A percentile compares a stretch with the other conserved stretches of the same genome.
Evolutionary conservation across 805 yeast species (phyloP).

Genomic region (Saccharomyces mikatae): DNA sequence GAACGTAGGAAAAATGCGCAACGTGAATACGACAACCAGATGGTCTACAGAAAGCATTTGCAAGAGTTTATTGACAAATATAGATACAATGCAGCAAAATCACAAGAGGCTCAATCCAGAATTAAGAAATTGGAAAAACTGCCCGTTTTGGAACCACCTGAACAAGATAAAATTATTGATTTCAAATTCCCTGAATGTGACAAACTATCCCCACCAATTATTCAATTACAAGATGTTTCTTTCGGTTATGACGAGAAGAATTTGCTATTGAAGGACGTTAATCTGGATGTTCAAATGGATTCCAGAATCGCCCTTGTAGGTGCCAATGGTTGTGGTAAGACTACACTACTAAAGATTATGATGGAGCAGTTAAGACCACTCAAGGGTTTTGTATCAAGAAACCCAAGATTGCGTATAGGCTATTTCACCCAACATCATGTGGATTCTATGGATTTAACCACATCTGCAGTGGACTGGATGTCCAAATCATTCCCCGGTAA

Average conservation of each 20-base stretch:
- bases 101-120: conserved; percentile 96
- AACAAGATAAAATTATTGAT: conserved; percentile 74
- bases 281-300: conserved; percentile 84
- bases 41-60: conserved; percentile 89
- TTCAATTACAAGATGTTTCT: conserved; percentile 77
- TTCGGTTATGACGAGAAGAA: conserved; percentile 72
- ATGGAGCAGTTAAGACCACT: conserved; percentile 71
- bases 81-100: conserved; percentile 95
- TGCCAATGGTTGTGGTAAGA: conserved; percentile 99
- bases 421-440: conserved; percentile 98
- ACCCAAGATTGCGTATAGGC: conserved; percentile 84
- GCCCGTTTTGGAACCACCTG: conserved; percentile 89
- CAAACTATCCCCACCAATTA: conserved; percentile 82
- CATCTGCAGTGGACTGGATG: conserved; percentile 93
- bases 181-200: conserved; percentile 96
- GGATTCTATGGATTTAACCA: conserved; percentile 84
- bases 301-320: conserved; percentile 96
- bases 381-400: conserved; percentile 69
- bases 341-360: conserved; percentile 80
- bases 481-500: conserved; percentile 83
- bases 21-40: conserved; percentile 94
- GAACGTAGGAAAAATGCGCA: conserved; percentile 89
- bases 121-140: conserved; percentile 92
- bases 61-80: conserved; percentile 93
- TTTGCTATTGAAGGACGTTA: conserved; percentile 65